Evolutionary conservation across 305 asterid genomes (phyloP).

Genomic region (Rubia peregrina): DNA sequence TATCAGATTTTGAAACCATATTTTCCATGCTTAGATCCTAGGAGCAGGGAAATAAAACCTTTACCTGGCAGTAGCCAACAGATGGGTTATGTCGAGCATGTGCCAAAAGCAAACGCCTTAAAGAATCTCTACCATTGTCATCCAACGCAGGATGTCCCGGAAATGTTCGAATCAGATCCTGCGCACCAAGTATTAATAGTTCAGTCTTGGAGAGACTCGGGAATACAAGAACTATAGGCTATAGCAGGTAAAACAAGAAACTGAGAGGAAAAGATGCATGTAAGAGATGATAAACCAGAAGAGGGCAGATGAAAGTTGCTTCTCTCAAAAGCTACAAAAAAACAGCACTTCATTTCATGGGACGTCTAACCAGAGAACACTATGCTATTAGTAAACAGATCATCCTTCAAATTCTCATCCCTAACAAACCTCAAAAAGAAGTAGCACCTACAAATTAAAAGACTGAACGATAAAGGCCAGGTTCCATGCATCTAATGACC

Average conservation of each 20-base stretch:
- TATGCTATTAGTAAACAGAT: slow-evolving; percentile 14
- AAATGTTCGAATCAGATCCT: slow-evolving; percentile 96
- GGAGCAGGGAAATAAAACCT: slow-evolving; percentile 14
- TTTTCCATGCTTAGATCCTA: neutral
- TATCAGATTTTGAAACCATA: slow-evolving; percentile 3
- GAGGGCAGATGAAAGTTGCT: slow-evolving; percentile 2
- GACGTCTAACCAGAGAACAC: neutral
- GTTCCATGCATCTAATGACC: slow-evolving; percentile 99
- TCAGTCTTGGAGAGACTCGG: slow-evolving; percentile 25
- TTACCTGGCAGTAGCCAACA: slow-evolving; percentile 96
- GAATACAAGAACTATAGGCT: neutral
- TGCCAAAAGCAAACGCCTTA: slow-evolving; percentile 84
- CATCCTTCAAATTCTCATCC: slow-evolving; percentile 22
- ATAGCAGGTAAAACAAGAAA: slow-evolving; percentile 7
- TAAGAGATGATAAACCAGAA: neutral
- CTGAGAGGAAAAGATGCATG: slow-evolving; percentile 4
- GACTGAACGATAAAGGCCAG: slow-evolving; percentile 84
- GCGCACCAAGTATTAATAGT: slow-evolving; percentile 25
- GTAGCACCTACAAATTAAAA: slow-evolving; percentile 92
- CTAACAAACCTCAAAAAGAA: slow-evolving; percentile 71
- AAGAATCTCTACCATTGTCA: slow-evolving; percentile 78
- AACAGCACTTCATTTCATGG: too few relatives aligned
- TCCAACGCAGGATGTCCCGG: slow-evolving; percentile 97
- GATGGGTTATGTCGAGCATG: slow-evolving; percentile 91
- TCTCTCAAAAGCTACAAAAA: neutral